Evolutionary conservation across 2,329 filamentous ascomycete genomes (phyloP), one percentile per base, ranked within the genome.

Genomic region (Ophiocordyceps camponoti-saundersi): DNA sequence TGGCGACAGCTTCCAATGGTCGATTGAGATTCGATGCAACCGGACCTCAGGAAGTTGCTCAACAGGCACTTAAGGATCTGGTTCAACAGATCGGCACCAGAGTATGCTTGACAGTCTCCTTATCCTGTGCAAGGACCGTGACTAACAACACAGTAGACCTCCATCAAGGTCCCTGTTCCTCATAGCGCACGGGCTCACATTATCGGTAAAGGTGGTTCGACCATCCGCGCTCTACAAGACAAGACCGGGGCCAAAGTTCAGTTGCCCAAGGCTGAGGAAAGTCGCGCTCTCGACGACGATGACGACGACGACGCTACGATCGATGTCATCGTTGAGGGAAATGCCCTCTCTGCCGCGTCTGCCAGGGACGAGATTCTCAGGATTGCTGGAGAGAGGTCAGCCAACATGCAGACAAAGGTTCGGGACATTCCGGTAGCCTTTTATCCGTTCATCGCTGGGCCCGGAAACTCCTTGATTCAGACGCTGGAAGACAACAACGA

Each of bases 361-460:
- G 92, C 92, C 48, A 80, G 80, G 50, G 79, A 85, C 48, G 82
- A 86, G 55, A 92, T 98, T 56, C 73, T 86, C 57, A 82, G 82
- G 57, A 95, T 96, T 60, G 87, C 86, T 48, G 83, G 82, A 56
- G 88, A 95, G 64, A 81, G 87, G 51, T 80, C 85, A 46, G 82
- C 86, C 47, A 90, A 82, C 55, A 77, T 89, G 58, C 92, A 78
- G 65, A 74, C 87, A 48, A 86, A 85, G 56, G 66, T 98, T 53
- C 86, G 82, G 63, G 80, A 81, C 44, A 82, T 98, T 49, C 89
- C 92, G 8, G 77, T 87, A 23, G 88, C 95, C 61, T 93, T 92
- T 64, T 98, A 92, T 65, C 90, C 90, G 46, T 98, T 98, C 70
- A 82, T 98, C 62, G 82, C 87, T 22, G 88, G 88, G 44, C 78